phyloP scores from a whole-genome alignment of 2,329 filamentous ascomycete genomes.

The Exophiala aquamarina region DNA sequence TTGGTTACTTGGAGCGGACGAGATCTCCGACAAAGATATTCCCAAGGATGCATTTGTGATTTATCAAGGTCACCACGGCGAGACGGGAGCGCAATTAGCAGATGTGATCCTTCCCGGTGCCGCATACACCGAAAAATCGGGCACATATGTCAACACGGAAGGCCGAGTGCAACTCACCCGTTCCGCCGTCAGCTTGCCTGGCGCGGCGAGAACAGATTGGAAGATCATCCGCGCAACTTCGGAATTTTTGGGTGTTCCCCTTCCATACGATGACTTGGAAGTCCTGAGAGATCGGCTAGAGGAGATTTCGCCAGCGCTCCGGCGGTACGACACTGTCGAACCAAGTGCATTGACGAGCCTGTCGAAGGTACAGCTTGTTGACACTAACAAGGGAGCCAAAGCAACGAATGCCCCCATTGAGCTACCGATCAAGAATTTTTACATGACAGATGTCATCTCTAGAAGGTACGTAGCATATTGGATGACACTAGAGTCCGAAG shows the following conservation, averaged over 20 bases:
- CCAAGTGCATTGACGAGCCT: conserved; percentile 70
- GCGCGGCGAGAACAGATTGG: conserved; percentile 93
- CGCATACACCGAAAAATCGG: conserved; percentile 95
- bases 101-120: conserved; percentile 92
- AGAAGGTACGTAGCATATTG: conserved; percentile 70
- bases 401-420: conserved; percentile 71
- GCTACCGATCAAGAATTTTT: conserved; percentile 92
- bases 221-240: conserved; percentile 94
- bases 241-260: conserved; percentile 82
- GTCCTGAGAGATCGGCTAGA: conserved; percentile 88
- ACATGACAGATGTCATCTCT: conserved; percentile 95
- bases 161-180: conserved; percentile 93
- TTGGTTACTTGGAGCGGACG: conserved; percentile 95
- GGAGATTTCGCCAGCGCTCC: conserved; percentile 87
- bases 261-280: conserved; percentile 92
- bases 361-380: conserved; percentile 91
- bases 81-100: conserved; percentile 86
- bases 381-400: conserved; percentile 89
- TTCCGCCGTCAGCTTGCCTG: conserved; percentile 82
- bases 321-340: conserved; percentile 89
- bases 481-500: not conserved
- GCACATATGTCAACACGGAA: conserved; percentile 97
- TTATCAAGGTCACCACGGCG: conserved; percentile 98
- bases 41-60: conserved; percentile 95
- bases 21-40: conserved; percentile 79